Evolutionary conservation across 805 yeast species (phyloP).

Genomic region (Lipomyces mesembrius): DNA sequence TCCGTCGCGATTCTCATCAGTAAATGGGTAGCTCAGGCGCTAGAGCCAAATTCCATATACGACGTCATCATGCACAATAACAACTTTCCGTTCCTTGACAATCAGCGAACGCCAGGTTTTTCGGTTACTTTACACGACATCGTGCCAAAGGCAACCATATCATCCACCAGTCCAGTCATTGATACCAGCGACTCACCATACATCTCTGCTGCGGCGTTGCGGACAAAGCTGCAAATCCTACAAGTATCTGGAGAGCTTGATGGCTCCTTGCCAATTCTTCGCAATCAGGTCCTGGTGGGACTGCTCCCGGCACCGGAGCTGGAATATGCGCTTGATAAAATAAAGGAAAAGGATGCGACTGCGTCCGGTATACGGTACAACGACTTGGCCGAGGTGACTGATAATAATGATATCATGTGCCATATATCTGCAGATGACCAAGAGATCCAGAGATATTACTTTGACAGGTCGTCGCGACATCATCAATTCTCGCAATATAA

Average conservation of each 20-base stretch:
- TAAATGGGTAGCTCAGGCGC: constrained; percentile 58
- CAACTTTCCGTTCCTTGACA: constrained; percentile 60
- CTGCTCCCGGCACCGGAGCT: constrained; percentile 56
- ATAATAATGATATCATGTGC: constrained; percentile 39
- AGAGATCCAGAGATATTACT: constrained; percentile 37
- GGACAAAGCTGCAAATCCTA: constrained; percentile 47
- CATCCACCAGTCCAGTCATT: constrained; percentile 41
- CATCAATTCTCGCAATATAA: neutral
- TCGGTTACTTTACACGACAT: constrained; percentile 50
- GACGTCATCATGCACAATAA: constrained; percentile 54
- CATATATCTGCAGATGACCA: constrained; percentile 37
- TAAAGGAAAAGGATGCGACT: constrained; percentile 40
- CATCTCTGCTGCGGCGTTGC: constrained; percentile 45
- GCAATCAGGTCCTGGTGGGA: constrained; percentile 50
- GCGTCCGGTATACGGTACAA: constrained; percentile 32
- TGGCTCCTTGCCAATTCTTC: constrained; percentile 58
- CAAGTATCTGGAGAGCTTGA: constrained; percentile 54
- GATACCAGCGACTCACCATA: constrained; percentile 49
- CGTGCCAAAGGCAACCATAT: constrained; percentile 42
- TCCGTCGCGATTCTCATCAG: constrained; percentile 61
- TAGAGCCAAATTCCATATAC: constrained; percentile 58
- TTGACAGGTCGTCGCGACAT: constrained; percentile 27
- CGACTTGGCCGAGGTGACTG: constrained; percentile 29
- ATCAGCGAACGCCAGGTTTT: constrained; percentile 47
- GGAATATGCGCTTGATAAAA: constrained; percentile 56